phyloP scores from a whole-genome alignment of 768 basidiomycete species.

The Phallus indusiatus region DNA sequence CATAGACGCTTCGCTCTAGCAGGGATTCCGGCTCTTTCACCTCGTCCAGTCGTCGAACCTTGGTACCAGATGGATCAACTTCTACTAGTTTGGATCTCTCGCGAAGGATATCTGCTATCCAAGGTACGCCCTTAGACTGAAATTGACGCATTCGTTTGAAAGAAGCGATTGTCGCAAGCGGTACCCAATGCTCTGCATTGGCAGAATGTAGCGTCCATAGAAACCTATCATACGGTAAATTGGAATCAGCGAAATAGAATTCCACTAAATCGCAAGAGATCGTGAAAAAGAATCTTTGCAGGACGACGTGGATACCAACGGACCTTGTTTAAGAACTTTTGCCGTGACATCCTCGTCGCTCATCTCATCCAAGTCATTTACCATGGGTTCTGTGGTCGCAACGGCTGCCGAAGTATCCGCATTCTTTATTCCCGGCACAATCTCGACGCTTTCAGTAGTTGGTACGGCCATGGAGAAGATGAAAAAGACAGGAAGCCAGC shows the following conservation, averaged over 20 bases:
- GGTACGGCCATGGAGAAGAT: background rate
- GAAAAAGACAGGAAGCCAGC: background rate
- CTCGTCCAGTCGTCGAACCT: conserved; percentile 67
- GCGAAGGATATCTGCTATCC: conserved; percentile 61
- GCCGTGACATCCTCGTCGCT: background rate
- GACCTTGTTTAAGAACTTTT: conserved; percentile 7
- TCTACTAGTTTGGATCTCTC: conserved; percentile 45
- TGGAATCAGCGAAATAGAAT: conserved; percentile 96
- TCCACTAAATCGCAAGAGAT: conserved; percentile 47
- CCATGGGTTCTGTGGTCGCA: background rate
- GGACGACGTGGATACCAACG: background rate
- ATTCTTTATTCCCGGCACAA: background rate
- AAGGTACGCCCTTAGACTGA: conserved; percentile 45
- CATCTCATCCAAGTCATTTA: background rate
- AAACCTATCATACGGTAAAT: conserved; percentile 92
- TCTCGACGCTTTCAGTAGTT: background rate
- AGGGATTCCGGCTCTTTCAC: conserved; percentile 69
- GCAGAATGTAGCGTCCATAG: conserved; percentile 89
- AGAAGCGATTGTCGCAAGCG: conserved; percentile 75
- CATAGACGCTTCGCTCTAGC: conserved; percentile 81
- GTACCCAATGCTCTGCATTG: conserved; percentile 81
- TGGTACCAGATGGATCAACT: conserved; percentile 61
- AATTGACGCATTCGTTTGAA: conserved; percentile 94
- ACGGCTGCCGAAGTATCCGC: background rate
- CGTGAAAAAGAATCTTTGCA: background rate